phyloP scores from a whole-genome alignment of 805 yeast species.

The Candida germanica region DNA sequence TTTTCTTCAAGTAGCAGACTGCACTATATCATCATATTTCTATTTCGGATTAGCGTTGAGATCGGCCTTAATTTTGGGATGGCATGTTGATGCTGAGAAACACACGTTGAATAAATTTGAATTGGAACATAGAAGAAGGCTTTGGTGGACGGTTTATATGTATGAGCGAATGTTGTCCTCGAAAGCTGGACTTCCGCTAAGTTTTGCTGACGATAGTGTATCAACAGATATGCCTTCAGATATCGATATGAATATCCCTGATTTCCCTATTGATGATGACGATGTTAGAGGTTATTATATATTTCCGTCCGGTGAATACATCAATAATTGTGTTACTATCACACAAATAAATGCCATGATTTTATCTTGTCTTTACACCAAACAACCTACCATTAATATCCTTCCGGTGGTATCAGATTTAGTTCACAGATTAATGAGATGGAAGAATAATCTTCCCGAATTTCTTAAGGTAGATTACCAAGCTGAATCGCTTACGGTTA shows the following conservation, averaged over 20 bases:
- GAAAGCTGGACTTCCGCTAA: constrained; percentile 75
- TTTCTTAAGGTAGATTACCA: constrained; percentile 64
- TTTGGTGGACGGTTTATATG: constrained; percentile 51
- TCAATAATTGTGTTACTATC: constrained; percentile 72
- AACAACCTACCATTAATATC: constrained; percentile 73
- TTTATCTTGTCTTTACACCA: constrained; percentile 64
- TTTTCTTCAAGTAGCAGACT: constrained; percentile 79
- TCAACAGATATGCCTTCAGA: constrained; percentile 74
- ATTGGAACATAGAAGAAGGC: constrained; percentile 48
- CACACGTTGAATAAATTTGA: constrained; percentile 52
- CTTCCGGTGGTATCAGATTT: constrained; percentile 69
- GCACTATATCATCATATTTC: constrained; percentile 77
- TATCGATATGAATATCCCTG: constrained; percentile 53
- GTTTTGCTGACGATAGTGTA: constrained; percentile 78
- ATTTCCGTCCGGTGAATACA: constrained; percentile 75
- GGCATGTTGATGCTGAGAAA: constrained; percentile 80
- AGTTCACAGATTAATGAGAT: constrained; percentile 60
- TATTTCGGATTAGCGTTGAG: constrained; percentile 75
- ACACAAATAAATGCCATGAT: constrained; percentile 77
- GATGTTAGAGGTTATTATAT: constrained; percentile 66
- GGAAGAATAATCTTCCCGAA: constrained; percentile 66
- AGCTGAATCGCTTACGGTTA: constrained; percentile 50
- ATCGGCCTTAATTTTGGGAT: constrained; percentile 68
- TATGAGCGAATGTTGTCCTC: constrained; percentile 72
- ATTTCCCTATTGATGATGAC: constrained; percentile 33